phyloP scores from a whole-genome alignment of 192 early-diverging fungal species.

The Gonapodya prolifera region DNA sequence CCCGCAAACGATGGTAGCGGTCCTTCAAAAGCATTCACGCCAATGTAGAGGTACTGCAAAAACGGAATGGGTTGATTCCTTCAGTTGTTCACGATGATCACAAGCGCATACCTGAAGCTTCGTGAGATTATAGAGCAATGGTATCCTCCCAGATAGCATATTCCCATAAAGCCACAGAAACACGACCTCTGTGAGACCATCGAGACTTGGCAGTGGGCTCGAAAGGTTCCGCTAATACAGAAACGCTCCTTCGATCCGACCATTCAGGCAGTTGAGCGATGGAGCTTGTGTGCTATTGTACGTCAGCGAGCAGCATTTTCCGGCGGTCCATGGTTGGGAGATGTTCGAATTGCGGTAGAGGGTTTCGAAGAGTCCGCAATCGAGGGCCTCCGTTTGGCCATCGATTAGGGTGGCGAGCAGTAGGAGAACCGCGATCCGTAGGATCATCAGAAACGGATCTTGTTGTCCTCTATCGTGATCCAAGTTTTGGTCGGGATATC shows the following conservation, averaged over 20 bases:
- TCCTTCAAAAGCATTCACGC: not conserved
- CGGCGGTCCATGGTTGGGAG: not conserved
- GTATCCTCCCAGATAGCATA: not conserved
- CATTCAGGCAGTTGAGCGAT: not conserved
- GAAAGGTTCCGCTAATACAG: not conserved
- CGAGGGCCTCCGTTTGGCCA: not conserved
- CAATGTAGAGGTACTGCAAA: not conserved
- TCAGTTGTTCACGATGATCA: not conserved
- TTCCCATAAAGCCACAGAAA: not conserved
- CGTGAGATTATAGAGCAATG: not conserved
- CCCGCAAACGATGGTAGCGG: not conserved
- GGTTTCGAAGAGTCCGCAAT: not conserved
- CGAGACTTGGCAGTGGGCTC: not conserved
- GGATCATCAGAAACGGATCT: too few species aligned
- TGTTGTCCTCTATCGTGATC: too few species aligned
- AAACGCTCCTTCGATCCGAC: not conserved
- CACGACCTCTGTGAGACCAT: not conserved
- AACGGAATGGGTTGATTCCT: not conserved
- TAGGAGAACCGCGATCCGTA: not conserved
- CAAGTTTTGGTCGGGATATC: too few species aligned
- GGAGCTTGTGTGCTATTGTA: not conserved
- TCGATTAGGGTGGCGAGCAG: not conserved
- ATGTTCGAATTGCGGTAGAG: not conserved
- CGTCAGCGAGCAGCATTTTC: not conserved
- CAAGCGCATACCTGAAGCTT: not conserved